Evolutionary conservation across 768 basidiomycete species (phyloP).

Genomic region (Roridomyces roridus): DNA sequence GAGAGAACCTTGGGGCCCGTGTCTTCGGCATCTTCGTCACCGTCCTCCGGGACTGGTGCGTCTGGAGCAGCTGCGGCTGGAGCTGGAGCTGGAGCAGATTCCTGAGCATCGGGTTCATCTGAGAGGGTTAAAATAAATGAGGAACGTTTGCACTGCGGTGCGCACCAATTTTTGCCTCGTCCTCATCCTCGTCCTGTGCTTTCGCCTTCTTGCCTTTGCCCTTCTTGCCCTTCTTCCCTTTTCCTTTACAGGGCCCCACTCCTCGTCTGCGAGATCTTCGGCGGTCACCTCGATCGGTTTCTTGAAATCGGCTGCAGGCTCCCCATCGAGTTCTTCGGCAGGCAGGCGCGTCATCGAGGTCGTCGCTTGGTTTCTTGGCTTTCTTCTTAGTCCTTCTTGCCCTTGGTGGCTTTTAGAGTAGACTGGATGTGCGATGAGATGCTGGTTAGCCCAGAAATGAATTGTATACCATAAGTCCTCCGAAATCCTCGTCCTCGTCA

Average conservation of each 20-base stretch:
- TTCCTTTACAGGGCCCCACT: slow-evolving; percentile 68
- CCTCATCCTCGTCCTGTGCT: slow-evolving; percentile 42
- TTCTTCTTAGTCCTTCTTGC: slow-evolving; percentile 64
- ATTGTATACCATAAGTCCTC: slow-evolving; percentile 73
- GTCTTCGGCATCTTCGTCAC: slow-evolving; percentile 61
- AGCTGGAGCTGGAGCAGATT: slow-evolving; percentile 19
- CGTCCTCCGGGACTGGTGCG: slow-evolving; percentile 33
- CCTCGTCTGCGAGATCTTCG: slow-evolving; percentile 67
- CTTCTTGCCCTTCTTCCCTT: slow-evolving; percentile 70
- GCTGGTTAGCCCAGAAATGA: slow-evolving; percentile 14
- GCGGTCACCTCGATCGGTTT: slow-evolving; percentile 28
- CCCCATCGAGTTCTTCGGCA: slow-evolving; percentile 35
- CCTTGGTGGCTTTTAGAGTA: slow-evolving; percentile 63
- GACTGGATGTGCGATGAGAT: slow-evolving; percentile 49
- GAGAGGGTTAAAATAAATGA: slow-evolving; percentile 15
- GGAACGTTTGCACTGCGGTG: background rate
- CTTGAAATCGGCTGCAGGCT: slow-evolving; percentile 23
- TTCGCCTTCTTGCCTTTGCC: slow-evolving; percentile 59
- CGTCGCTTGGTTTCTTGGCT: slow-evolving; percentile 40
- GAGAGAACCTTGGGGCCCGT: slow-evolving; percentile 73
- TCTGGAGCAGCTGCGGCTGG: slow-evolving; percentile 27
- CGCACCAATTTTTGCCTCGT: slow-evolving; percentile 34
- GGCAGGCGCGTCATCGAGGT: slow-evolving; percentile 33
- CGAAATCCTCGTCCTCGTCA: slow-evolving; percentile 68
- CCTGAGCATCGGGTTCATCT: slow-evolving; percentile 33